Evolutionary conservation across 139 green algal genomes (phyloP).

Genomic region (Trebouxia sp.): DNA sequence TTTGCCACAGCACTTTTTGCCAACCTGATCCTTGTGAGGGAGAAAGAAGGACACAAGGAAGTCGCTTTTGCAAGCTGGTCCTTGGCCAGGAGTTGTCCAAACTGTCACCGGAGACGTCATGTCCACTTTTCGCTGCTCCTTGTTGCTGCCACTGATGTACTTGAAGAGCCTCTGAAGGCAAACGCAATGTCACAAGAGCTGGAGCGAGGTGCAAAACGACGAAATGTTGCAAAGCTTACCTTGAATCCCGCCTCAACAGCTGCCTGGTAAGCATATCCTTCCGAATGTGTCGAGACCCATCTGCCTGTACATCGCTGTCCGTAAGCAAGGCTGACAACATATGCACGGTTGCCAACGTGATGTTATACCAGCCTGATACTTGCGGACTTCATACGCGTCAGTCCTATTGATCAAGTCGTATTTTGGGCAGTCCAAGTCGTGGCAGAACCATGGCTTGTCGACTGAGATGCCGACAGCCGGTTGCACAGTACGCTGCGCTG

Average conservation of each 20-base stretch:
- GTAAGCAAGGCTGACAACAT: too few species aligned
- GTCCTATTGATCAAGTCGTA: constrained; percentile 52
- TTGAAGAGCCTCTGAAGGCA: constrained; percentile 50
- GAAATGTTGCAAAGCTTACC: constrained; percentile 42
- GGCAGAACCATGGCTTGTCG: constrained; percentile 65
- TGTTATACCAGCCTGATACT: constrained; percentile 30
- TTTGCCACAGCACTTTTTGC: neutral
- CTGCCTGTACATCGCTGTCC: too few species aligned
- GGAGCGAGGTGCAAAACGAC: neutral
- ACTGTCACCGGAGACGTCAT: constrained; percentile 69
- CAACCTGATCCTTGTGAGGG: constrained; percentile 67
- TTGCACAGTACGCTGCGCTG: neutral
- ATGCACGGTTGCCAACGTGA: too few species aligned
- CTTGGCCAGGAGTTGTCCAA: constrained; percentile 23
- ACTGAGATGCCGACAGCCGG: neutral
- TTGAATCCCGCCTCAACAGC: constrained; percentile 66
- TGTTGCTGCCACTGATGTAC: constrained; percentile 71
- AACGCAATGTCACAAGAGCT: neutral
- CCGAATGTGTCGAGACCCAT: constrained; percentile 68
- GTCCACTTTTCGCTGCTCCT: constrained; percentile 54
- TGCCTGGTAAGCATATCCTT: constrained; percentile 53
- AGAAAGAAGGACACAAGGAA: constrained; percentile 81
- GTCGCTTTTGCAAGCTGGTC: constrained; percentile 57
- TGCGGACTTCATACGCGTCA: constrained; percentile 39
- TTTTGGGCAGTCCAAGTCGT: constrained; percentile 62